Evolutionary conservation across 1,284 basidiomycete genomes (phyloP).

Genomic region (Schizophyllum amplum): DNA sequence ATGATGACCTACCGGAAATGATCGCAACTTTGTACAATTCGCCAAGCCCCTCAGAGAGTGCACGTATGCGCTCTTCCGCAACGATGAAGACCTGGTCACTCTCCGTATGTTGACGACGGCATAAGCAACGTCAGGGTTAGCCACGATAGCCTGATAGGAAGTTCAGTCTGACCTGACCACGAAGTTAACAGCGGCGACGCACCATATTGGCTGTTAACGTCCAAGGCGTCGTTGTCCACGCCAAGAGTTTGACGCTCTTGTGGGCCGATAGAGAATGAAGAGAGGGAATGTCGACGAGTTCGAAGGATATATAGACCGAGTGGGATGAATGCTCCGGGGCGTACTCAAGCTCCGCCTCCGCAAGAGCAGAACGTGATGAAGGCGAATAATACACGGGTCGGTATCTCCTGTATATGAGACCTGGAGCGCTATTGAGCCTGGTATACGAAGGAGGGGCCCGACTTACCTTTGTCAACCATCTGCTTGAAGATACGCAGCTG

Average conservation of each 20-base stretch:
- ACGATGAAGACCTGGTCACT: conserved; percentile 45
- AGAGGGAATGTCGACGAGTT: conserved; percentile 24
- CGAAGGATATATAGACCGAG: conserved; percentile 83
- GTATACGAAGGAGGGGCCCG: not conserved
- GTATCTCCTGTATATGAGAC: conserved; percentile 79
- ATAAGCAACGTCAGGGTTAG: conserved; percentile 72
- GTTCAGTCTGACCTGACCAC: conserved; percentile 3
- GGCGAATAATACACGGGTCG: conserved; percentile 96
- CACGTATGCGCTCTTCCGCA: conserved; percentile 57
- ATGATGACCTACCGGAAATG: conserved; percentile 53
- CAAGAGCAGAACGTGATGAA: conserved; percentile 88
- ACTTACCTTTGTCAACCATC: conserved; percentile 79
- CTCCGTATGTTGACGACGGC: conserved; percentile 40
- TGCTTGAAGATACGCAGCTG: conserved; percentile 83
- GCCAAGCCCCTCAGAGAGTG: conserved; percentile 47
- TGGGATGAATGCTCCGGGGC: conserved; percentile 84
- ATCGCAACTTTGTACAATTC: conserved; percentile 36
- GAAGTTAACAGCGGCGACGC: conserved; percentile 14
- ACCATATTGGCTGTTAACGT: conserved; percentile 95
- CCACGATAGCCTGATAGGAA: conserved; percentile 69
- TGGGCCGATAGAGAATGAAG: not conserved
- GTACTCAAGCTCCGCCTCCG: conserved; percentile 93
- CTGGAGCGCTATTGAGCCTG: conserved; percentile 26
- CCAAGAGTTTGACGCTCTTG: conserved; percentile 57
- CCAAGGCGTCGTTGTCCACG: conserved; percentile 99